phyloP scores from a whole-genome alignment of 805 yeast genomes.

The Pichia pseudocactophila region DNA sequence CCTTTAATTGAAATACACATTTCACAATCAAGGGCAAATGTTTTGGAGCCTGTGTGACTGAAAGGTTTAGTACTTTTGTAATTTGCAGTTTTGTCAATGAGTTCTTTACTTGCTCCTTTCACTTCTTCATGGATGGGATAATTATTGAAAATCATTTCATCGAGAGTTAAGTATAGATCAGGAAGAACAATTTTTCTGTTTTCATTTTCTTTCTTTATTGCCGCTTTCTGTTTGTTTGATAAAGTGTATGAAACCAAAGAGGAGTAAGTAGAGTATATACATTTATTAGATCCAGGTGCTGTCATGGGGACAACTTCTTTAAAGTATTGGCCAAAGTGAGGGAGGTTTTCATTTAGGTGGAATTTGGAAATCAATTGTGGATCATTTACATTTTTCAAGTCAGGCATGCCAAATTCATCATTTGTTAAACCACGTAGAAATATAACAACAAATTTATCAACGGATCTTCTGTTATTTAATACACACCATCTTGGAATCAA shows the following conservation, averaged over 20 bases:
- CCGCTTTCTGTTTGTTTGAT: constrained; percentile 45
- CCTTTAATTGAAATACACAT: constrained; percentile 67
- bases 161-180: constrained; percentile 44
- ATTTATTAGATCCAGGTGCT: constrained; percentile 58
- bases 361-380: constrained; percentile 11
- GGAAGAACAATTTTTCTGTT: constrained; percentile 34
- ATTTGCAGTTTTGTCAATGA: constrained; percentile 14
- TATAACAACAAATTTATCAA: constrained; percentile 49
- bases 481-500: constrained; percentile 41
- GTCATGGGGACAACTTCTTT: constrained; percentile 37
- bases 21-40: constrained; percentile 88
- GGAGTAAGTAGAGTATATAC: constrained; percentile 43
- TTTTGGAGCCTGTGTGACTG: constrained; percentile 50
- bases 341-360: constrained; percentile 16
- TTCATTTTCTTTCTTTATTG: constrained; percentile 27
- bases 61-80: constrained; percentile 50
- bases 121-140: constrained; percentile 48
- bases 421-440: constrained; percentile 57
- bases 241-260: constrained; percentile 50
- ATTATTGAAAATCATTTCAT: constrained; percentile 38
- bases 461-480: constrained; percentile 36
- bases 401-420: constrained; percentile 32
- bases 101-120: constrained; percentile 16
- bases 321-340: constrained; percentile 34
- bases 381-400: constrained; percentile 7